A percentile compares a stretch with the other conserved stretches of the same genome.
Conservation (phyloP, 2,329 filamentous ascomycete species). For the Zalaria sp. region DNA sequence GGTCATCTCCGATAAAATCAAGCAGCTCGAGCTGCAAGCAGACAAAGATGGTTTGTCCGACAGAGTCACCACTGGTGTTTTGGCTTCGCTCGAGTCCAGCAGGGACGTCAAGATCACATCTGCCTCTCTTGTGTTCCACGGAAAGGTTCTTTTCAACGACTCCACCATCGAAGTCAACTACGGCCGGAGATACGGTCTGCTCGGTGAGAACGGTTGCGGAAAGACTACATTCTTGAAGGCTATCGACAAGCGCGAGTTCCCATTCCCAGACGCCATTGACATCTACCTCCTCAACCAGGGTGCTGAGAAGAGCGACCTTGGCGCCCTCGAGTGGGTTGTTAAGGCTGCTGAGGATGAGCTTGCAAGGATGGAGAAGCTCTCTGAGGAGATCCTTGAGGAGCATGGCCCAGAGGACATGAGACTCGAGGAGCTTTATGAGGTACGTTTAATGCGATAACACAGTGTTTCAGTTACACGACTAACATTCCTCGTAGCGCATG, state of each 20-base stretch:
- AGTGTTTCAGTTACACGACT: not conserved
- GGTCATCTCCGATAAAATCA: slow-evolving; percentile 62
- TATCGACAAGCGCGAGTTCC: slow-evolving; percentile 85
- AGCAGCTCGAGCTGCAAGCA: slow-evolving; percentile 82
- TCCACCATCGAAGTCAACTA: slow-evolving; percentile 86
- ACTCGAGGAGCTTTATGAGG: slow-evolving; percentile 90
- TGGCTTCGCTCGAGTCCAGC: slow-evolving; percentile 70
- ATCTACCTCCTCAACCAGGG: slow-evolving; percentile 98
- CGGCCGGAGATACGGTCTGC: slow-evolving; percentile 80
- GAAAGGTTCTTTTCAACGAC: slow-evolving; percentile 88
- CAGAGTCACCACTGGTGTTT: slow-evolving; percentile 93
- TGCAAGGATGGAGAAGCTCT: slow-evolving; percentile 73
- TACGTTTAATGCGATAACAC: slow-evolving; percentile 31
- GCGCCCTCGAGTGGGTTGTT: slow-evolving; percentile 95
- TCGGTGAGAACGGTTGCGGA: slow-evolving; percentile 98
- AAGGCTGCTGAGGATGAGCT: slow-evolving; percentile 87
- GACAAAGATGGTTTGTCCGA: slow-evolving; percentile 94
- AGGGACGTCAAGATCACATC: slow-evolving; percentile 97
- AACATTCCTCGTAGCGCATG: slow-evolving; percentile 54
- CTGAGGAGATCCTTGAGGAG: slow-evolving; percentile 81
- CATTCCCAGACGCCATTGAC: slow-evolving; percentile 90
- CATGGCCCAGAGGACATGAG: slow-evolving; percentile 84
- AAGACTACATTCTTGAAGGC: slow-evolving; percentile 97
- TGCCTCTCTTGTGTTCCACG: slow-evolving; percentile 90
- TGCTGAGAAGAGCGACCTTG: slow-evolving; percentile 74